phyloP scores from a whole-genome alignment of 1,284 basidiomycete species.

The Hemileia vastatrix region DNA sequence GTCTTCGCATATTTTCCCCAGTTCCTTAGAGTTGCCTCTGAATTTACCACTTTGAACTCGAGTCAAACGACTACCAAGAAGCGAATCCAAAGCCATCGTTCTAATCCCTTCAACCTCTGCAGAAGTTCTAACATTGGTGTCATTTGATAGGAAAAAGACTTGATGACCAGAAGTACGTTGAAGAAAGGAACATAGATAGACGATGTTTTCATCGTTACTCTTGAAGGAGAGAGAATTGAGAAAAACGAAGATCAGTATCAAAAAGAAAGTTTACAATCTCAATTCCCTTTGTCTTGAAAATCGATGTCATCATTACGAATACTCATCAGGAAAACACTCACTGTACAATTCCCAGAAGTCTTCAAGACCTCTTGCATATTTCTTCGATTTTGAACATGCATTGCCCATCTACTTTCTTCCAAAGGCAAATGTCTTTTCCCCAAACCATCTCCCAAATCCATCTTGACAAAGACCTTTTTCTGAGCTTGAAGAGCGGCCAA shows the following conservation, averaged over 20 bases:
- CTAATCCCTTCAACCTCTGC: conserved; percentile 27
- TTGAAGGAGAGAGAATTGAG: conserved; percentile 3
- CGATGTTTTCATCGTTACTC: conserved; percentile 27
- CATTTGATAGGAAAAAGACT: conserved; percentile 29
- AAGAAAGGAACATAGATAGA: conserved; percentile 27
- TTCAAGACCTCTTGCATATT: too few relatives aligned
- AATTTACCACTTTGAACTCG: neutral
- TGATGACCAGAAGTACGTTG: conserved; percentile 13
- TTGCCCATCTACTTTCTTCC: neutral
- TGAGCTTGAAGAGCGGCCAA: conserved; percentile 29
- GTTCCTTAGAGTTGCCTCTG: neutral
- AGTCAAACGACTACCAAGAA: neutral
- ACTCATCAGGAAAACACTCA: too few relatives aligned
- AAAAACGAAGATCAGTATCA: neutral
- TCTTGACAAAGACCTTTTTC: conserved; percentile 25
- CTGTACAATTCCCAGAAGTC: too few relatives aligned
- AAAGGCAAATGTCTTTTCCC: neutral
- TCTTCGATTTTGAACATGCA: neutral
- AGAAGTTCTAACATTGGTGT: conserved; percentile 30
- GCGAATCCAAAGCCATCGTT: neutral
- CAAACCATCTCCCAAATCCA: neutral
- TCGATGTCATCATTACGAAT: too few relatives aligned
- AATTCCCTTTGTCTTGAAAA: too few relatives aligned
- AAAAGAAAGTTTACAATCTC: too few relatives aligned
- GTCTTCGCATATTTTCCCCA: neutral